Conservation (phyloP, 768 basidiomycete species). For the Strobilomyces confusus region DNA sequence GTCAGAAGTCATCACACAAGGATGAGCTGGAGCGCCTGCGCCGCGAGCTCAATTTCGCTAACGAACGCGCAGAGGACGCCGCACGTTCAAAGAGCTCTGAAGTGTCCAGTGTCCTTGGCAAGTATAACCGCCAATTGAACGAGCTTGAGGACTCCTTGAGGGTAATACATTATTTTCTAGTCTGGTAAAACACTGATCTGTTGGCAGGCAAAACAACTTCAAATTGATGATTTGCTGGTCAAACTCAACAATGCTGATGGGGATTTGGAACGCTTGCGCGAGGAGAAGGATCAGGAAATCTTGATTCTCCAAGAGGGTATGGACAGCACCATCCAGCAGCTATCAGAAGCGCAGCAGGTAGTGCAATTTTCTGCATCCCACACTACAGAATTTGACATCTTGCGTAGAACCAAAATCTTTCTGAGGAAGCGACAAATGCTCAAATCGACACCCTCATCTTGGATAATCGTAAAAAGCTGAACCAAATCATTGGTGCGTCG, state of each 20-base stretch:
- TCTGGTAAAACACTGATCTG: slow-evolving; percentile 11
- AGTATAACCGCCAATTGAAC: slow-evolving; percentile 93
- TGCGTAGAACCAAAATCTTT: slow-evolving; percentile 70
- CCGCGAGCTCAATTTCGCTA: slow-evolving; percentile 90
- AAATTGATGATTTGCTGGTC: slow-evolving; percentile 86
- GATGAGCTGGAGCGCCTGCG: slow-evolving; percentile 91
- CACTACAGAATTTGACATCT: background rate
- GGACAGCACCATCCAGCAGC: slow-evolving; percentile 85
- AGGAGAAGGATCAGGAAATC: slow-evolving; percentile 98
- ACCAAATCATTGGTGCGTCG: slow-evolving; percentile 84
- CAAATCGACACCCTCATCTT: slow-evolving; percentile 96
- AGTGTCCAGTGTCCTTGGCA: slow-evolving; percentile 79
- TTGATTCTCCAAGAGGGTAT: slow-evolving; percentile 93
- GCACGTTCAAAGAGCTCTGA: slow-evolving; percentile 90
- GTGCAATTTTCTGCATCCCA: background rate
- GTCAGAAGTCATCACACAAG: slow-evolving; percentile 90
- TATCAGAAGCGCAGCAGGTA: slow-evolving; percentile 85
- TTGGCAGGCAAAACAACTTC: slow-evolving; percentile 84
- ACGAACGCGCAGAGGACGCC: slow-evolving; percentile 96
- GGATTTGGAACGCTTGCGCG: slow-evolving; percentile 78
- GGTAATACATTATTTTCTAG: slow-evolving; percentile 41
- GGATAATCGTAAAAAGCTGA: slow-evolving; percentile 96
- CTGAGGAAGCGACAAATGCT: slow-evolving; percentile 89
- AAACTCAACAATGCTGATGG: slow-evolving; percentile 72
- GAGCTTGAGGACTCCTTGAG: slow-evolving; percentile 96